Conservation (phyloP, 2,329 filamentous ascomycete species). For the Sarocladium brachiariae region DNA sequence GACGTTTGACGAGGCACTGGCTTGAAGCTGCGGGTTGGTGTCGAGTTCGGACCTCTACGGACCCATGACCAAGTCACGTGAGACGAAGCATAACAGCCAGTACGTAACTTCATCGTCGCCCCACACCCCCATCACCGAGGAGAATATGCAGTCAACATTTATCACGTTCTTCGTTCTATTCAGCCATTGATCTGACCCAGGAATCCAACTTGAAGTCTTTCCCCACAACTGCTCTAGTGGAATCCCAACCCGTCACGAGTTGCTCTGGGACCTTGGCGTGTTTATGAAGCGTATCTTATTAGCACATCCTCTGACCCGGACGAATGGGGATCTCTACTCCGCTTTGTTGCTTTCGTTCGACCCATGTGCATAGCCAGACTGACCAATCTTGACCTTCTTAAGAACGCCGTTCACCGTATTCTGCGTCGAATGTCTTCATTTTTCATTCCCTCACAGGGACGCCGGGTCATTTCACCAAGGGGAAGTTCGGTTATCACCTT, state of each 20-base stretch:
- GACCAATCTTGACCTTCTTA: no score
- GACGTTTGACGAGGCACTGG: slow-evolving; percentile 9
- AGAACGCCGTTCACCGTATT: no score
- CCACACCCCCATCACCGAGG: not conserved
- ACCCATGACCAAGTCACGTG: slow-evolving; percentile 1
- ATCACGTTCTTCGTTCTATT: not conserved
- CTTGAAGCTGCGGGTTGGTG: slow-evolving; percentile 6
- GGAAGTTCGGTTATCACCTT: no score
- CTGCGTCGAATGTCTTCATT: no score
- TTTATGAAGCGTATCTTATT: no score
- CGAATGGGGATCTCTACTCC: no score
- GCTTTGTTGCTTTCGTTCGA: no score
- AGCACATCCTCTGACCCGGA: not conserved
- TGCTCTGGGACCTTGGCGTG: not conserved
- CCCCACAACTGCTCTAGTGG: not conserved
- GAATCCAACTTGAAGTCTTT: not conserved
- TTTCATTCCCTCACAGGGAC: no score
- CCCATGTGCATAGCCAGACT: no score
- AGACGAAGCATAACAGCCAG: not conserved
- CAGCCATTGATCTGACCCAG: not conserved
- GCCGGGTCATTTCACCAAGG: no score
- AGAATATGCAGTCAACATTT: not conserved
- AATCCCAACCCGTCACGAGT: not conserved
- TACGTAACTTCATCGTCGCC: not conserved
- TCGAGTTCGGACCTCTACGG: not conserved